These are phyloP conservation scores for Ganoderma lucidum DNA, from an alignment of 1,284 basidiomycete species.

Conservation along the genomic window DNA sequence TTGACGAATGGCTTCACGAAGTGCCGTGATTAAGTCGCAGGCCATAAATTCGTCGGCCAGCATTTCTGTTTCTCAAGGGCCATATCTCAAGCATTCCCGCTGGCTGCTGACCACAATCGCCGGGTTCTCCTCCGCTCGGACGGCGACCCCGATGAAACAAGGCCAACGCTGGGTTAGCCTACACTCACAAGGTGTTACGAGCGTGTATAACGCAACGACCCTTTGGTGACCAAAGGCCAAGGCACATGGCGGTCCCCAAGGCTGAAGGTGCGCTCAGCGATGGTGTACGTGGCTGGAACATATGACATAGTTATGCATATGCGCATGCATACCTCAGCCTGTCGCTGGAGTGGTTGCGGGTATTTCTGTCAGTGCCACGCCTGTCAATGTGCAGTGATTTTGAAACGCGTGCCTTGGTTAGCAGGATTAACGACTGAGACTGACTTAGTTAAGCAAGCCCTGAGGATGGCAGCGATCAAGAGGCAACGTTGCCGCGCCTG, in stretches of 20 bases:
- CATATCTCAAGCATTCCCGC: background rate
- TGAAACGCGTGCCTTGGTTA: slow-evolving; percentile 9
- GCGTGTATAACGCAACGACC: background rate
- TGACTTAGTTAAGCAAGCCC: background rate
- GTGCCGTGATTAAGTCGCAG: background rate
- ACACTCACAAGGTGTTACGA: too few species aligned
- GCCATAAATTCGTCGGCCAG: background rate
- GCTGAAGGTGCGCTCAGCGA: background rate
- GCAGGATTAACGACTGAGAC: background rate
- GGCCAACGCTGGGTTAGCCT: background rate
- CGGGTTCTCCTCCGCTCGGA: background rate
- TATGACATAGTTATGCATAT: too few species aligned
- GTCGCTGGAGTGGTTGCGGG: background rate
- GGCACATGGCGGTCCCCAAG: too few species aligned
- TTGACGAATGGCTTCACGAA: background rate
- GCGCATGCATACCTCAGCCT: too few species aligned
- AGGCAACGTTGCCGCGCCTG: slow-evolving; percentile 2
- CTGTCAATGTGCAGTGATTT: background rate
- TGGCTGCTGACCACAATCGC: background rate
- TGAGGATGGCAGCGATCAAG: background rate
- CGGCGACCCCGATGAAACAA: background rate
- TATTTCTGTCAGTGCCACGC: background rate
- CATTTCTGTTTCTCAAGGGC: background rate
- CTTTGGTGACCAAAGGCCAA: too few species aligned
- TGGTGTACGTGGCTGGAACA: background rate